phyloP scores from a whole-genome alignment of 352 stramenopile genomes.

The Phytopythium helicoides region DNA sequence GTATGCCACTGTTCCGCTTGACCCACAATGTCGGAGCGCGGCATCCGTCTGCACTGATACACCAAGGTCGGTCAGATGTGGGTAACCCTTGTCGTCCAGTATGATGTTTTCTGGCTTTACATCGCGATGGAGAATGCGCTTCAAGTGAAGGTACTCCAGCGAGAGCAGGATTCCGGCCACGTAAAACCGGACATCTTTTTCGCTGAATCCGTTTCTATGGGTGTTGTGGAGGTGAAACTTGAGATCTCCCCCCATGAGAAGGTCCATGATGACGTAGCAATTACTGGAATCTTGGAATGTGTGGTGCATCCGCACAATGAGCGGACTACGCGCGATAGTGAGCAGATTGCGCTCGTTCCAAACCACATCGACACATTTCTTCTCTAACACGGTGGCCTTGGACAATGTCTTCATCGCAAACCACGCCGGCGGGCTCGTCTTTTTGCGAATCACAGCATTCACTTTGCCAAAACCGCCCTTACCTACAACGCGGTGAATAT shows the following conservation, averaged over 20 bases:
- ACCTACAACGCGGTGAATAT: conserved; percentile 65
- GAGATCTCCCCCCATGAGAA: conserved; percentile 69
- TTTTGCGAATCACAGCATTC: conserved; percentile 66
- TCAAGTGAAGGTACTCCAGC: conserved; percentile 64
- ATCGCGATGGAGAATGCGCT: conserved; percentile 74
- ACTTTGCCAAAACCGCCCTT: conserved; percentile 77
- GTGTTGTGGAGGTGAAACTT: conserved; percentile 59
- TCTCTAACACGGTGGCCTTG: conserved; percentile 53
- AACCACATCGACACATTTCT: conserved; percentile 68
- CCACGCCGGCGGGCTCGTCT: conserved; percentile 43
- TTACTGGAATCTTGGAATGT: conserved; percentile 62
- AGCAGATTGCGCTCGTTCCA: conserved; percentile 77
- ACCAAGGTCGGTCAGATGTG: conserved; percentile 69
- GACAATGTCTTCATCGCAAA: conserved; percentile 75
- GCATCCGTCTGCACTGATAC: conserved; percentile 54
- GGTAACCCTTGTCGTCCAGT: conserved; percentile 73
- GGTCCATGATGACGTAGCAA: conserved; percentile 80
- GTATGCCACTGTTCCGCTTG: conserved; percentile 64
- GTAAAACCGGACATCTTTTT: conserved; percentile 57
- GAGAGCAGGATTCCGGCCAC: conserved; percentile 53
- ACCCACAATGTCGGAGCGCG: conserved; percentile 40
- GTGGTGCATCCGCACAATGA: conserved; percentile 65
- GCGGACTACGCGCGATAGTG: conserved; percentile 37
- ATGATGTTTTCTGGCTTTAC: conserved; percentile 88
- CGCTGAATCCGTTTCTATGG: conserved; percentile 53